Base-by-base conservation (phyloP, 2,329 filamentous ascomycete species). In the Fusarium mexicanum region DNA sequence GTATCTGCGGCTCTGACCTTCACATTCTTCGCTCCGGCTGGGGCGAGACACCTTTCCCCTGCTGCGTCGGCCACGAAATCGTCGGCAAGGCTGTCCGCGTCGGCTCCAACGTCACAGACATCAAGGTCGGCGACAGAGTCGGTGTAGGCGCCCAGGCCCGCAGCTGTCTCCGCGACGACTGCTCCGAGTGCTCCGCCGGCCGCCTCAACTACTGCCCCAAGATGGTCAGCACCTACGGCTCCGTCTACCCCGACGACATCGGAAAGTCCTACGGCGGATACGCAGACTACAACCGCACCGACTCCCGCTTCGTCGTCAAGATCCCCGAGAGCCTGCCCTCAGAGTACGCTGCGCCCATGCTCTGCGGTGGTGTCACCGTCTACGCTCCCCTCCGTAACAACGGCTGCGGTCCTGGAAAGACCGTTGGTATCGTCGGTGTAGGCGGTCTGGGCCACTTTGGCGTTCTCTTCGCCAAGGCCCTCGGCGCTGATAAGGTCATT, bases 381-480 rank as follows among this genome's bases (percentile, higher is more conserved):
- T 94, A 86, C 77, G 84, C 86, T 13, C 92, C 92, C 2, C 80
- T 94, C 48, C 85, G 84, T 64, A 86, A 88, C 58, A 88, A 92
- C 68, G 89, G 89, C 13, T 88, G 86, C 61, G 92, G 91, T 0
- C 91, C 91, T 0, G 91, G 91, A 20, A 93, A 91, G 82, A 86
- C 81, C 8, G 90, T 94, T 5, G 91, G 90, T 0, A 89, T 93
- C 64, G 84, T 93, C 31, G 91, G 91, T 6, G 84, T 93, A 24
- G 91, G 92, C 13, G 91, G 91, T 6, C 80, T 93, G 5, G 91
- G 91, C 0, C 91, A 94, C 81, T 90, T 93, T 73, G 92, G 89
- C 8, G 81, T 94, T 14, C 81, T 92, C 35, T 92, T 90, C 74
- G 91, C 92, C 4, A 91, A 89, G 79, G 92, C 92, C 3, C 81